Conservation (phyloP, 768 basidiomycete genomes). For the Leucocoprinus sp. region DNA sequence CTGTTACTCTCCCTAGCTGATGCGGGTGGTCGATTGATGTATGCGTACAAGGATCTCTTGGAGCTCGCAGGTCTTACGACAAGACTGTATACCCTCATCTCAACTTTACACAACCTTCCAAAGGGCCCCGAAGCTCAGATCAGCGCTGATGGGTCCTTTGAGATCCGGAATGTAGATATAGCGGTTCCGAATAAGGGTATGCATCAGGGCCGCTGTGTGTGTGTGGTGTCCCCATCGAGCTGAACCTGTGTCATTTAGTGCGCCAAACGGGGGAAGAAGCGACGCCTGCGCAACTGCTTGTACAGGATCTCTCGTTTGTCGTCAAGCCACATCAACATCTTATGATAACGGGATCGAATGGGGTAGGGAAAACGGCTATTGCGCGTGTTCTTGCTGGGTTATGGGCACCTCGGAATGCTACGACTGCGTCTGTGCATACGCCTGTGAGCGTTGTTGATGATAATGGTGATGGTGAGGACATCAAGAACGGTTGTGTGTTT, state of each 20-base stretch:
- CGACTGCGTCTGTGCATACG: slow-evolving; percentile 14
- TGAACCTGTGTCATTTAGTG: no score
- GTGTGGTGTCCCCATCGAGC: no score
- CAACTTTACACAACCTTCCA: slow-evolving; percentile 72
- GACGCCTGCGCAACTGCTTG: slow-evolving; percentile 32
- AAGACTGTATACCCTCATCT: slow-evolving; percentile 80
- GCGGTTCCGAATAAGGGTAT: slow-evolving; percentile 40
- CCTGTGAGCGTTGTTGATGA: slow-evolving; percentile 19
- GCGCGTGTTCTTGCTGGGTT: slow-evolving; percentile 85
- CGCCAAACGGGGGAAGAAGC: no score
- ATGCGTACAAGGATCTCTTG: slow-evolving; percentile 90
- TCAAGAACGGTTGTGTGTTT: no score
- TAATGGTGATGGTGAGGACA: slow-evolving; percentile 34
- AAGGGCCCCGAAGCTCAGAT: slow-evolving; percentile 31
- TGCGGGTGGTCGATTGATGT: slow-evolving; percentile 93
- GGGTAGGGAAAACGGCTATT: slow-evolving; percentile 86
- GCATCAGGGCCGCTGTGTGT: no score
- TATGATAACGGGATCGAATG: slow-evolving; percentile 90
- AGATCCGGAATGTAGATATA: slow-evolving; percentile 63
- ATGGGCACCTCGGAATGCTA: slow-evolving; percentile 58
- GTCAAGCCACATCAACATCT: slow-evolving; percentile 74
- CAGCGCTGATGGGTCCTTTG: slow-evolving; percentile 34
- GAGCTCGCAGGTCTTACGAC: slow-evolving; percentile 93
- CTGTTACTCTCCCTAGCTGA: slow-evolving; percentile 92
- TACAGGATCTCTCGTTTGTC: slow-evolving; percentile 57